phyloP scores from a whole-genome alignment of 148 eudicot genomes.

The Chenopodium berlandieri region DNA sequence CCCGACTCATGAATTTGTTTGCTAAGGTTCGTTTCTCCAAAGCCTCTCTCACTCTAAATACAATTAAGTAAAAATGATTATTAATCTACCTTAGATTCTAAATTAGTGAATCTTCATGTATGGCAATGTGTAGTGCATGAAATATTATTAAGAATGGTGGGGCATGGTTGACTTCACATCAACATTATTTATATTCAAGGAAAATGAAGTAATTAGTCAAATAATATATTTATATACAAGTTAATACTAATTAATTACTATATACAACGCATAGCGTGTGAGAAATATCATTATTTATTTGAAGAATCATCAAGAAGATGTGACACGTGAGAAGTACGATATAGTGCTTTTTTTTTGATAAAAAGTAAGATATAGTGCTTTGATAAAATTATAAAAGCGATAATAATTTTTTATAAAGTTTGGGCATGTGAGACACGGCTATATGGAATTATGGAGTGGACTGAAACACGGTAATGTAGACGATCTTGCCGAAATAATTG shows the following conservation, averaged over 20 bases:
- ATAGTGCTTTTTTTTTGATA: too few species aligned
- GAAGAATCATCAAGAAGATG: background rate
- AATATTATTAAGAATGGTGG: background rate
- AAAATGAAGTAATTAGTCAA: background rate
- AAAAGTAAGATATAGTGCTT: background rate
- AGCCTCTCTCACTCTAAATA: background rate
- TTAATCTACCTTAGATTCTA: too few species aligned
- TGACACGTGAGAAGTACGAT: too few species aligned
- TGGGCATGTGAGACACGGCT: constrained; percentile 3
- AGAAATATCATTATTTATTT: background rate
- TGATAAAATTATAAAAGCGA: background rate
- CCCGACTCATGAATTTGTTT: too few species aligned
- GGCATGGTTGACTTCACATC: constrained; percentile 9
- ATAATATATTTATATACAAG: background rate
- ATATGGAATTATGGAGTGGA: background rate
- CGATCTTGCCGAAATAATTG: background rate
- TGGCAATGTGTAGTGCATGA: background rate
- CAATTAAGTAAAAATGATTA: background rate
- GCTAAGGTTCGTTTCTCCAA: too few species aligned
- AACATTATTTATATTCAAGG: background rate
- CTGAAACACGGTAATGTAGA: constrained; percentile 8
- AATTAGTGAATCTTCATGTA: background rate
- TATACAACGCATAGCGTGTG: background rate
- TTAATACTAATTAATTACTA: background rate
- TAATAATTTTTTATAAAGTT: background rate